These are phyloP conservation scores for Chaetoceros muelleri DNA, from an alignment of 108 stramenopile species.

Conservation along the genomic window DNA sequence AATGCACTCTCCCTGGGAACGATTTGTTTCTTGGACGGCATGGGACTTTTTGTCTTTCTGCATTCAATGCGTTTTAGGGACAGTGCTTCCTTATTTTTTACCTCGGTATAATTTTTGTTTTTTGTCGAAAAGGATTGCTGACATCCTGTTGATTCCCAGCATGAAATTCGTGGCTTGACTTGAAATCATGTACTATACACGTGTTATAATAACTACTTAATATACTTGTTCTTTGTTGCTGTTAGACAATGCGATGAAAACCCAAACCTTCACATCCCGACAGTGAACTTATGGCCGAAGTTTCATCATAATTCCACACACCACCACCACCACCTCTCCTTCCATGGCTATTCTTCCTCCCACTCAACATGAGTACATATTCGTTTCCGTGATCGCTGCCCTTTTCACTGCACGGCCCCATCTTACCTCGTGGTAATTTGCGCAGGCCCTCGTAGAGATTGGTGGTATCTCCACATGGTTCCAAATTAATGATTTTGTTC, in stretches of 20 bases:
- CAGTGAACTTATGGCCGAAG: neutral
- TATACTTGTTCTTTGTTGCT: neutral
- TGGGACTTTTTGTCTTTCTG: too few relatives aligned
- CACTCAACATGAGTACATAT: neutral
- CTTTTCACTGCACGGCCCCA: neutral
- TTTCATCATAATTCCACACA: neutral
- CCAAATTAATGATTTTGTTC: neutral
- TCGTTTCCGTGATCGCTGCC: neutral
- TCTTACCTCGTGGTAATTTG: neutral
- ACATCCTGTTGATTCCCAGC: too few relatives aligned
- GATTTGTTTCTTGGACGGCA: too few relatives aligned
- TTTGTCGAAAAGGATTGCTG: too few relatives aligned
- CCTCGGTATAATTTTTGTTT: too few relatives aligned
- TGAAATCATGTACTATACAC: neutral
- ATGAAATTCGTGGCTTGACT: too few relatives aligned
- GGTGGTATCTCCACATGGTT: neutral
- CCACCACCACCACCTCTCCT: neutral
- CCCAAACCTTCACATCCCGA: neutral
- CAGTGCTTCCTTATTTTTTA: too few relatives aligned
- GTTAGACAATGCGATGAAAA: neutral
- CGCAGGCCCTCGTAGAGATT: neutral
- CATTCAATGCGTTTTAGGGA: too few relatives aligned
- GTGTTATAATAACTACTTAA: neutral
- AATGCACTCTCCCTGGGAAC: too few relatives aligned
- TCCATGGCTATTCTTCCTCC: neutral